These are phyloP conservation scores for Mycena indigotica DNA, from an alignment of 768 basidiomycete genomes.

Conservation along the genomic window DNA sequence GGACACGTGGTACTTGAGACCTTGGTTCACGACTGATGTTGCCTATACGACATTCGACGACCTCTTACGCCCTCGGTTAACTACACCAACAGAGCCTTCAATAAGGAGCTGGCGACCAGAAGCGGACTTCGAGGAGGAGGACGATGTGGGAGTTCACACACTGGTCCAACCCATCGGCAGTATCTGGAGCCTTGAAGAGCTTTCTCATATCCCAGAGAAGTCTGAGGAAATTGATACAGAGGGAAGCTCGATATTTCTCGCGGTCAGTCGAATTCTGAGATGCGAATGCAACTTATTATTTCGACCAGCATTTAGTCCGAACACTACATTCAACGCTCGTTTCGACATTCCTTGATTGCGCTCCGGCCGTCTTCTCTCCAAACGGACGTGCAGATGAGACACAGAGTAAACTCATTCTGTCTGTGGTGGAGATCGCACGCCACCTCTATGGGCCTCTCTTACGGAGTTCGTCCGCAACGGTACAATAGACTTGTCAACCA, in stretches of 20 bases:
- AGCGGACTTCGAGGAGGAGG: constrained; percentile 37
- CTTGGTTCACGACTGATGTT: constrained; percentile 55
- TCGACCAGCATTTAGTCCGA: constrained; percentile 62
- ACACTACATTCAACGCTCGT: constrained; percentile 79
- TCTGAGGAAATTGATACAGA: constrained; percentile 6
- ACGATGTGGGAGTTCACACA: constrained; percentile 35
- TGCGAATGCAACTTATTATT: constrained; percentile 3
- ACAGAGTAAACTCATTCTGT: constrained; percentile 61
- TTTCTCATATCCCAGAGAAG: constrained; percentile 26
- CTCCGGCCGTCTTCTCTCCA: constrained; percentile 79
- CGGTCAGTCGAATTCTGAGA: constrained; percentile 10
- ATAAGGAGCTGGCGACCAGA: constrained; percentile 37
- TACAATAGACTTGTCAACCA: constrained; percentile 16
- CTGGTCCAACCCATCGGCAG: constrained; percentile 24
- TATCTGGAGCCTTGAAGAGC: constrained; percentile 38
- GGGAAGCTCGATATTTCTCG: constrained; percentile 10
- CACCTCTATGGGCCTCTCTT: constrained; percentile 62
- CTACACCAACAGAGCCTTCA: neutral
- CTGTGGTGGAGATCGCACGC: constrained; percentile 57
- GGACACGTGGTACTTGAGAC: constrained; percentile 65
- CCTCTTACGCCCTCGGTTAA: constrained; percentile 23
- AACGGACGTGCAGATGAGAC: constrained; percentile 57
- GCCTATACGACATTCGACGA: constrained; percentile 59
- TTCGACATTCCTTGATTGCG: constrained; percentile 85
- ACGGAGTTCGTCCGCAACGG: constrained; percentile 42